A percentile compares a stretch with the other conserved stretches of the same genome.
Evolutionary conservation across 23 red algal species (phyloP).

Genomic region (Porphyridium purpureum): DNA sequence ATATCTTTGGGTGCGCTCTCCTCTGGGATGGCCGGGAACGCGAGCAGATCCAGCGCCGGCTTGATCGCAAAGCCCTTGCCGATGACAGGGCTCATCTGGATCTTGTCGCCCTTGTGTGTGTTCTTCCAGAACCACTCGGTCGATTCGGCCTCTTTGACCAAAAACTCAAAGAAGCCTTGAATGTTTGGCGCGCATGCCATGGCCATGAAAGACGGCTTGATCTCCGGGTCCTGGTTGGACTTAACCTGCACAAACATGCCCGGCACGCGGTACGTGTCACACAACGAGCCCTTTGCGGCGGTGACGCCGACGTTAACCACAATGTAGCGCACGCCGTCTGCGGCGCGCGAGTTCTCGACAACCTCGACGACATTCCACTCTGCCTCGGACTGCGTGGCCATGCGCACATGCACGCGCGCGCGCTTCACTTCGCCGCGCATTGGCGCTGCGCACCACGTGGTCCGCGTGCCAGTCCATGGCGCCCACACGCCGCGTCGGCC

Average conservation of each 20-base stretch:
- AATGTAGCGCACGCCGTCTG: conserved; percentile 29
- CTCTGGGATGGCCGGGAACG: conserved; percentile 7
- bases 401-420: conserved; percentile 1
- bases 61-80: conserved; percentile 50
- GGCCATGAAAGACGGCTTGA: conserved; percentile 35
- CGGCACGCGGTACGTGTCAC: conserved; percentile 50
- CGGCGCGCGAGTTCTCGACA: conserved; percentile 18
- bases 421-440: background rate
- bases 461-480: no score
- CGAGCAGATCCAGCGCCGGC: conserved; percentile 8
- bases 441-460: no score
- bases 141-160: conserved; percentile 39
- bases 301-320: conserved; percentile 57
- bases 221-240: conserved; percentile 3
- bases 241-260: conserved; percentile 67
- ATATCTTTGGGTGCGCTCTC: conserved; percentile 22
- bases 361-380: conserved; percentile 50
- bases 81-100: conserved; percentile 35
- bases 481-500: no score
- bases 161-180: conserved; percentile 54
- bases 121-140: conserved; percentile 11
- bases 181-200: conserved; percentile 55
- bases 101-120: conserved; percentile 14
- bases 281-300: conserved; percentile 24
- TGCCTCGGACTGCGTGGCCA: conserved; percentile 30